Evolutionary conservation across 2,329 filamentous ascomycete genomes (phyloP).

Genomic region (Sclerotinia nivalis): DNA sequence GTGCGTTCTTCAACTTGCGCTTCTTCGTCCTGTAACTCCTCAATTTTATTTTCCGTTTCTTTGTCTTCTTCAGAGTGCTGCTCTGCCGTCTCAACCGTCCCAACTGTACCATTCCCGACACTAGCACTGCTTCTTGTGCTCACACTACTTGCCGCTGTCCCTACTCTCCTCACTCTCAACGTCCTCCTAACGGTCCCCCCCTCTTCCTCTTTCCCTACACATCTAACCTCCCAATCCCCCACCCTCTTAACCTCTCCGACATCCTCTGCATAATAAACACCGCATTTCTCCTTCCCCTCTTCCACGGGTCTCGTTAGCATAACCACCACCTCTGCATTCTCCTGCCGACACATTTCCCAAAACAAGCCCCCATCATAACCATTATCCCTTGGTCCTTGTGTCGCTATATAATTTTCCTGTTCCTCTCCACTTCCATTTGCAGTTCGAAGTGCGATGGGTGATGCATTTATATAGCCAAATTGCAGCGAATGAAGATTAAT

Average conservation of each 20-base stretch:
- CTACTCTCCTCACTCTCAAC: constrained; percentile 15
- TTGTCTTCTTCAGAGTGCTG: not conserved
- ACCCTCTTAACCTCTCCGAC: constrained; percentile 24
- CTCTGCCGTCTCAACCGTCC: not conserved
- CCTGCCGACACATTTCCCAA: constrained; percentile 26
- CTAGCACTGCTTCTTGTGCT: not conserved
- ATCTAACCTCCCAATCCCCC: constrained; percentile 24
- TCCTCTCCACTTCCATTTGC: constrained; percentile 37
- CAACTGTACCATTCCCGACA: not conserved
- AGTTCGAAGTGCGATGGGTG: constrained; percentile 51
- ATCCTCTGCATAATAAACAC: constrained; percentile 27
- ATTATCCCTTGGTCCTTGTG: constrained; percentile 26
- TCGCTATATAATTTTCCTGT: constrained; percentile 29
- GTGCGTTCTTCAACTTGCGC: constrained; percentile 19
- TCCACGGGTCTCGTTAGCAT: constrained; percentile 30
- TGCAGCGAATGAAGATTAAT: constrained; percentile 76
- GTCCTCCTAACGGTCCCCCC: constrained; percentile 25
- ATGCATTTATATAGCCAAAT: constrained; percentile 77
- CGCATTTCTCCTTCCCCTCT: constrained; percentile 27
- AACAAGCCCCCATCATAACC: constrained; percentile 21
- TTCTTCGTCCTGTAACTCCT: constrained; percentile 8
- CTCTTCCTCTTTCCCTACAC: constrained; percentile 20
- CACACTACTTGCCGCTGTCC: not conserved
- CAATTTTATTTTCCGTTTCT: not conserved
- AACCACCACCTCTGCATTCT: constrained; percentile 25